These are phyloP conservation scores for Metarhizium humberi DNA, from an alignment of 2,329 filamentous ascomycete species.

Conservation along the genomic window DNA sequence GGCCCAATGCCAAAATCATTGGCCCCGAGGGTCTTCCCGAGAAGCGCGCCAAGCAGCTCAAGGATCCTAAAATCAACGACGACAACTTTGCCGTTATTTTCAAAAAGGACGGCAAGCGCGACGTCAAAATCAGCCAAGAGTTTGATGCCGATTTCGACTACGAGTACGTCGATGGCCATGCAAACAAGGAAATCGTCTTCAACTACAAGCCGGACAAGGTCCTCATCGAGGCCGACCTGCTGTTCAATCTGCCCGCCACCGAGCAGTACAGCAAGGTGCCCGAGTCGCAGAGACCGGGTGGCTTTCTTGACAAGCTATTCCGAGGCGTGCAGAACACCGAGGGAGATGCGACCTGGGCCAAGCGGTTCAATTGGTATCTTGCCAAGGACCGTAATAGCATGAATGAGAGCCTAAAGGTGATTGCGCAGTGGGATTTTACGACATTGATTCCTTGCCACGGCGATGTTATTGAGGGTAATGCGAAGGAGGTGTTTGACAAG, in stretches of 20 bases:
- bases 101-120: slow-evolving; percentile 43
- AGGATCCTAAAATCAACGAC: slow-evolving; percentile 33
- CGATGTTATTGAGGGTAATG: slow-evolving; percentile 68
- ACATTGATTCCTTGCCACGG: slow-evolving; percentile 88
- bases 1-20: slow-evolving; percentile 69
- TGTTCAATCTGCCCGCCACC: slow-evolving; percentile 82
- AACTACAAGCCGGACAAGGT: slow-evolving; percentile 69
- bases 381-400: slow-evolving; percentile 57
- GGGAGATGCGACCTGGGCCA: slow-evolving; percentile 63
- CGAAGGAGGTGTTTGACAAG: slow-evolving; percentile 67
- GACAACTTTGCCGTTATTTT: slow-evolving; percentile 61
- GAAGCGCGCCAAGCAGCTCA: slow-evolving; percentile 58
- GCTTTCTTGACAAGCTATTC: slow-evolving; percentile 34
- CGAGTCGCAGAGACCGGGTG: slow-evolving; percentile 20
- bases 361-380: slow-evolving; percentile 75
- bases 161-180: slow-evolving; percentile 72
- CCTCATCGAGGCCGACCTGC: slow-evolving; percentile 78
- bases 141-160: slow-evolving; percentile 82
- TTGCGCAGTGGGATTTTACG: slow-evolving; percentile 75
- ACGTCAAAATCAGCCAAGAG: slow-evolving; percentile 54
- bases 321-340: slow-evolving; percentile 48
- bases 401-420: slow-evolving; percentile 57
- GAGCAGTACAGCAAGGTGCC: slow-evolving; percentile 76
- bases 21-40: slow-evolving; percentile 75
- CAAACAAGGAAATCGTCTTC: slow-evolving; percentile 84